Percentiles rank a stretch among this genome's conserved stretches.
Conservation (phyloP, 306 rosid species). For the Pachyrhizus erosus region DNA sequence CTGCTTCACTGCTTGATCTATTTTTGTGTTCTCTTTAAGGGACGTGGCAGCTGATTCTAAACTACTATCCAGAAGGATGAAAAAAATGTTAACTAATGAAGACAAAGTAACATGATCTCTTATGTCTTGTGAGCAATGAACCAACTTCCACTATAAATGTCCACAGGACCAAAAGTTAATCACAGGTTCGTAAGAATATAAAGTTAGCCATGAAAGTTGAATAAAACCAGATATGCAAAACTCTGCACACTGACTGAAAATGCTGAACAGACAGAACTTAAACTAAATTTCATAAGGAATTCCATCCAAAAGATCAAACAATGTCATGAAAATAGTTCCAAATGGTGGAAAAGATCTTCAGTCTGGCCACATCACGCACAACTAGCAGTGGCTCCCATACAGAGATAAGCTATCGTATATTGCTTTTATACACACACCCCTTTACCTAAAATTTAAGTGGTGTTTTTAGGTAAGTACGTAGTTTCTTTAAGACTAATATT, state of each 20-base stretch:
- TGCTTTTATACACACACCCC: too few relatives aligned
- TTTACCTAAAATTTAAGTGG: too few relatives aligned
- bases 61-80: conserved; percentile 72
- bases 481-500: too few relatives aligned
- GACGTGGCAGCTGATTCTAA: conserved; percentile 94
- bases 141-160: conserved; percentile 81
- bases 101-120: conserved; percentile 81
- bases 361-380: too few relatives aligned
- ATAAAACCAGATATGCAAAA: background rate
- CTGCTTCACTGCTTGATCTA: conserved; percentile 77
- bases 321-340: too few relatives aligned
- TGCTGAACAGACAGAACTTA: background rate
- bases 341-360: too few relatives aligned
- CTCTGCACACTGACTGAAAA: background rate
- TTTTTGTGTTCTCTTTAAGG: conserved; percentile 80
- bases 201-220: conserved; percentile 5
- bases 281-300: background rate
- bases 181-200: conserved; percentile 10
- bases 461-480: too few relatives aligned
- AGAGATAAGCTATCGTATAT: too few relatives aligned
- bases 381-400: too few relatives aligned
- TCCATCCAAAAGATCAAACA: too few relatives aligned
- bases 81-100: conserved; percentile 62
- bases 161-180: conserved; percentile 30
- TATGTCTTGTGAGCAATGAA: conserved; percentile 80